A percentile compares a stretch with the other conserved stretches of the same genome.
These are phyloP conservation scores for Microthlaspi erraticum DNA, from an alignment of 345 rosid species.

Conservation along the genomic window DNA sequence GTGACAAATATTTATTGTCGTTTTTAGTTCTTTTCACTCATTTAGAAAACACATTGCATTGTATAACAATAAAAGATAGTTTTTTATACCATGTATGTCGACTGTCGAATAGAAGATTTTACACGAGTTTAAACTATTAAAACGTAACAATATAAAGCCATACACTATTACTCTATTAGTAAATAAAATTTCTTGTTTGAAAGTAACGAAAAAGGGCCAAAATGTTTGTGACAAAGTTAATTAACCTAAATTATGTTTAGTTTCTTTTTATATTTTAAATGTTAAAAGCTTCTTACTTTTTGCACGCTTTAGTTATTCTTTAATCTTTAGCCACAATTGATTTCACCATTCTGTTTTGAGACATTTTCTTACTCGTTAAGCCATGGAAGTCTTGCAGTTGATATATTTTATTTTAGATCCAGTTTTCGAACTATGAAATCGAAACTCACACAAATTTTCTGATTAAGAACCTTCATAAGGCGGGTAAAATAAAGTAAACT, in stretches of 20 bases:
- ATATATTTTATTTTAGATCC: no score
- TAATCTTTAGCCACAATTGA: slow-evolving; percentile 18
- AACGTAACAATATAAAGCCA: not conserved
- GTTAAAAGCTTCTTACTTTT: slow-evolving; percentile 25
- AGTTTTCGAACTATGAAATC: no score
- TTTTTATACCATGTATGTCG: not conserved
- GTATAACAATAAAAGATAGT: not conserved
- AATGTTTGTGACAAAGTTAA: not conserved
- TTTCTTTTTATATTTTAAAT: slow-evolving; percentile 5
- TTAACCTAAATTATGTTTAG: slow-evolving; percentile 11
- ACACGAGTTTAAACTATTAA: not conserved
- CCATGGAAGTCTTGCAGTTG: not conserved
- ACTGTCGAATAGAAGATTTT: not conserved
- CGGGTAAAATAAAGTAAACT: no score
- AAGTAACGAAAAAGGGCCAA: not conserved
- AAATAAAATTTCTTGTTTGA: not conserved
- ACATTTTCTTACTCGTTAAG: slow-evolving; percentile 41
- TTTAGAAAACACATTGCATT: not conserved
- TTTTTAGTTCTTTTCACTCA: not conserved
- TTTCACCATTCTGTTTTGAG: slow-evolving; percentile 25
- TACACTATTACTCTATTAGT: no score
- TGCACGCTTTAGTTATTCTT: slow-evolving; percentile 27
- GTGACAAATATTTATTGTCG: not conserved
- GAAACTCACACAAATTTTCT: no score
- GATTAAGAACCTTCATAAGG: no score